Evolutionary conservation across 2,329 filamentous ascomycete genomes (phyloP).

Genomic region (Aureobasidium sp.): DNA sequence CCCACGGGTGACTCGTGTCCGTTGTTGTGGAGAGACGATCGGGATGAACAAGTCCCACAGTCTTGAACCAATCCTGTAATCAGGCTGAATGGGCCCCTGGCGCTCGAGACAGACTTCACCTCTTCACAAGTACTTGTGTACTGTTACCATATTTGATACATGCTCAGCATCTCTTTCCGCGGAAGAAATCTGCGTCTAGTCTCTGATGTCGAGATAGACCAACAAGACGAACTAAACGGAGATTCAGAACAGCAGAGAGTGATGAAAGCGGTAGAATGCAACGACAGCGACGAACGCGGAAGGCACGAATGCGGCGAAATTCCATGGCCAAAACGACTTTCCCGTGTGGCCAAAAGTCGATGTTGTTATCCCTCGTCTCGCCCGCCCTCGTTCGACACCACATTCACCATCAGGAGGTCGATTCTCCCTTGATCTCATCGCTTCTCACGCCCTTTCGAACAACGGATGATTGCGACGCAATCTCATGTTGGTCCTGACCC

Average conservation of each 20-base stretch:
- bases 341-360: background rate
- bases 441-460: too few species aligned
- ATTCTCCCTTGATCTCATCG: background rate
- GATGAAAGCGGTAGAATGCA: background rate
- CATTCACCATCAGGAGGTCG: background rate
- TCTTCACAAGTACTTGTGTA: background rate
- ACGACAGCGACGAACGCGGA: background rate
- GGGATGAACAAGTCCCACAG: background rate
- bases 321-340: background rate
- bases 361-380: background rate
- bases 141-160: background rate
- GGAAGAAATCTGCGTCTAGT: background rate
- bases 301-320: background rate
- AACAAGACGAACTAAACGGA: too few species aligned
- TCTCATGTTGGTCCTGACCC: background rate
- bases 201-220: background rate
- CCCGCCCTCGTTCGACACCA: background rate
- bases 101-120: background rate
- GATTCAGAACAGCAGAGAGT: background rate
- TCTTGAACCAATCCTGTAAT: background rate
- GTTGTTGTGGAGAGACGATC: background rate
- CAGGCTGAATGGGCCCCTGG: background rate
- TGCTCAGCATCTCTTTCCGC: background rate
- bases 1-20: background rate
- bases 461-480: background rate